Conservation (phyloP, 345 rosid species). For the Ceriops decandra region DNA sequence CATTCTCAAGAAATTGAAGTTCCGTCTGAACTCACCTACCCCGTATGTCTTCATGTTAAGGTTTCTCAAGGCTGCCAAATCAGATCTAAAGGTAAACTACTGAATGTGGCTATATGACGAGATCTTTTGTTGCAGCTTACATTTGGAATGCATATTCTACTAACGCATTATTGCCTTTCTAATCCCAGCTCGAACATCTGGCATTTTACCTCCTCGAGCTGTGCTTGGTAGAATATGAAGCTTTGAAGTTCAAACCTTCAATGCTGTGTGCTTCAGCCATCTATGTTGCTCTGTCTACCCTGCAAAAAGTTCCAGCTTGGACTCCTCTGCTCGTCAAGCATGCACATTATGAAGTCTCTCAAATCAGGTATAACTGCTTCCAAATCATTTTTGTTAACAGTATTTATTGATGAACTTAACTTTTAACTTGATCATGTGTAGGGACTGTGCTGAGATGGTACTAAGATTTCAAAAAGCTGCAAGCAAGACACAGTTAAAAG, state of each 20-base stretch:
- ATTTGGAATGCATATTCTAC: neutral
- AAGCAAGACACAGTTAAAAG: constrained; percentile 49
- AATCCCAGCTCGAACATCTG: constrained; percentile 67
- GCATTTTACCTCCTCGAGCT: constrained; percentile 83
- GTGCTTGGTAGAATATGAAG: constrained; percentile 76
- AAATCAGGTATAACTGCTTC: constrained; percentile 50
- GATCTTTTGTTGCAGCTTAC: neutral
- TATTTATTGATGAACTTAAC: neutral
- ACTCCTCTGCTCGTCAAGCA: constrained; percentile 62
- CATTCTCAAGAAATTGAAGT: constrained; percentile 67
- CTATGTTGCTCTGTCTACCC: constrained; percentile 70
- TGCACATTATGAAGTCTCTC: constrained; percentile 52
- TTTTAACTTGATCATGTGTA: constrained; percentile 18
- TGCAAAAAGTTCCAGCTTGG: constrained; percentile 68
- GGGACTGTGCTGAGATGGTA: constrained; percentile 85
- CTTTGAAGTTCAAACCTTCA: constrained; percentile 70
- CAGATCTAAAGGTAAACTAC: constrained; percentile 55
- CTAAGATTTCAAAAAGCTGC: constrained; percentile 70
- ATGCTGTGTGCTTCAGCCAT: constrained; percentile 89
- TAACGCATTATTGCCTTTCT: neutral
- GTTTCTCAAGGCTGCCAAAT: constrained; percentile 89
- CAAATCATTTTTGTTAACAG: neutral
- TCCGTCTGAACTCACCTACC: constrained; percentile 81
- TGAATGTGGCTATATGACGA: neutral
- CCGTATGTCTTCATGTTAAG: constrained; percentile 91